phyloP scores from a whole-genome alignment of 148 eudicot genomes.

The Pouteria glomerata region DNA sequence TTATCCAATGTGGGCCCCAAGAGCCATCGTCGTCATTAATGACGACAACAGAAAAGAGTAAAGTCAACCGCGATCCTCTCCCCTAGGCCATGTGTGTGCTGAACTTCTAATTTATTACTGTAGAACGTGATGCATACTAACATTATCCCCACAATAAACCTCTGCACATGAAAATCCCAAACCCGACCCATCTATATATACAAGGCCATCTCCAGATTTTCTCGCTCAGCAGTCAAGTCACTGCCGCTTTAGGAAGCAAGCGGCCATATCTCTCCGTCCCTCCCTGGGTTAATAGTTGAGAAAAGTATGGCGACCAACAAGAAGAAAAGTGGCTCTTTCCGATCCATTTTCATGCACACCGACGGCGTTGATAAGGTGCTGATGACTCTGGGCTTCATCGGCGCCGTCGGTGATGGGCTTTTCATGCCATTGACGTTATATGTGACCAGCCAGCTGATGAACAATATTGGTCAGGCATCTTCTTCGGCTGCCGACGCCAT shows the following conservation, averaged over 20 bases:
- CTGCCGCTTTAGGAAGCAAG: not conserved
- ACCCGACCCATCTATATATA: no score
- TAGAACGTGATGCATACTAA: no score
- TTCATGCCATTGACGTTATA: conserved; percentile 46
- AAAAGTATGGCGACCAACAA: conserved; percentile 16
- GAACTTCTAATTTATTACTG: no score
- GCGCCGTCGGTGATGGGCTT: conserved; percentile 63
- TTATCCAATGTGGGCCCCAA: no score
- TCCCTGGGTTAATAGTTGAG: not conserved
- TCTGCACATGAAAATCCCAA: no score
- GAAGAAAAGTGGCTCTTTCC: conserved; percentile 29
- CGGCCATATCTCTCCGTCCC: not conserved
- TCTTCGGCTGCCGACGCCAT: conserved; percentile 18
- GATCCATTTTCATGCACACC: conserved; percentile 70
- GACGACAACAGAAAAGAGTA: no score
- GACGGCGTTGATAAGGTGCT: conserved; percentile 53
- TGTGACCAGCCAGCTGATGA: conserved; percentile 54
- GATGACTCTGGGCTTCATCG: conserved; percentile 58
- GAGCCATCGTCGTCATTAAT: no score
- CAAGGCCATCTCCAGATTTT: no score
- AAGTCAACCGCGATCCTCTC: no score
- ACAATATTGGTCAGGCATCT: conserved; percentile 42
- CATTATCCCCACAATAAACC: no score
- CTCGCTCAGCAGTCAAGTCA: no score
- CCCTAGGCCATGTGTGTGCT: no score